Base-by-base conservation (phyloP, 805 yeast species). In the Ogataea henricii region DNA sequence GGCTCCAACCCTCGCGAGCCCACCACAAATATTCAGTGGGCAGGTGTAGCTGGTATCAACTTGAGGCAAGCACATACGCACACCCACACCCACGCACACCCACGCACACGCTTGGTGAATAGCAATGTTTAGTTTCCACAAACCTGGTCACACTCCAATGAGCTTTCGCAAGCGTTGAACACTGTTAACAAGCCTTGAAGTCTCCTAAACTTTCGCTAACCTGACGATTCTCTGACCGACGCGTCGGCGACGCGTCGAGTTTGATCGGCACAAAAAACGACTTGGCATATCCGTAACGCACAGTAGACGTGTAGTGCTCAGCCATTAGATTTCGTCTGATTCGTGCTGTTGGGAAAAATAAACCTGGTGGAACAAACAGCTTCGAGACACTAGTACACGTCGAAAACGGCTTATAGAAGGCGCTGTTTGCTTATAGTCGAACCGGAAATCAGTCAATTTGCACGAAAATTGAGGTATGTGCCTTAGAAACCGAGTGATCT, bases 301-400 rank as follows among this genome's bases (percentile, higher is more conserved):
- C 40, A 21, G 6, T 16, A n/a, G 8, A 17, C 3, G 10, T 14
- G 13, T 43, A 35, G 34, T 44, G 44, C 44, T 27, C 22, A 21
- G 13, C 42, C 40, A 42, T 47, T 47, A 38, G 40, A 37, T 45
- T 27, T 45, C 36, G 43, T 45, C 40, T 40, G 40, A 45, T 48
- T 48, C 43, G 49, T 26, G 40, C 26, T 32, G 29, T 17, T 17
- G 40, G 16, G 39, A 38, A 45, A 39, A 36, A 44, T 41, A 44
- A 35, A 32, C 22, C 30, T 29, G 14, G 40, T 21, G 20, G 12
- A 25, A 33, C 27, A 39, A 32, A 30, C 20, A 17, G 8, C 23
- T 17, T 22, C 23, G 22, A 13, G 6, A 27, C 38, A 18, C 10
- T 25, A 22, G 21, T 6, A 27, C 36, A 9, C 39, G 10, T n/a